Evolutionary conservation across 306 rosid genomes (phyloP), one percentile per base, ranked within the genome.

Genomic region (Herpetospermum pedunculosum): DNA sequence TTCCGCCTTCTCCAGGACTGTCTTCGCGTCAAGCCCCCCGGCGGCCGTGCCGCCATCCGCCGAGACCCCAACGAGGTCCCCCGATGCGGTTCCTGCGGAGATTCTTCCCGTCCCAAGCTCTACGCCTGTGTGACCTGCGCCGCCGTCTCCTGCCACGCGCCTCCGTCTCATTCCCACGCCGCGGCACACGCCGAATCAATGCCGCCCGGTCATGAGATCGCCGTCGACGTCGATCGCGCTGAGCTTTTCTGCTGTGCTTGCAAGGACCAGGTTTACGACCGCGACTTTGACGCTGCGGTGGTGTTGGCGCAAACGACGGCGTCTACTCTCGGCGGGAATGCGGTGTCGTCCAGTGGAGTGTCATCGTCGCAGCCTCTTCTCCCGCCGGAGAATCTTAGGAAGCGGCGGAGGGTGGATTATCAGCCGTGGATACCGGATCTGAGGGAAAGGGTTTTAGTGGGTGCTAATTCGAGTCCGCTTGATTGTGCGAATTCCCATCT

Each of bases 191-290:
- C 90, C 10, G 80, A 69, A 0, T 76, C 82, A 29, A 83, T 82
- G 91, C 79, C 87, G 46, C 85, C 86, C 7, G 98, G 96, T 6
- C 98, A 92, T 74, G 91, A 90, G 90, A 88, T 92, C 87, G 92
- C 98, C 50, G 86, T 92, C 50, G 98, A 92, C 72, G 88, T 92
- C 58, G 96, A 92, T 19, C 98, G 98, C 6, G 98, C 96, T 2
- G 98, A 92, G 86, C 95, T 92, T 30, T 92, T 92, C 83, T 92
- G 98, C 82, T 90, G 98, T 60, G 88, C 87, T 6, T 92, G 98
- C 77, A 67, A 92, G 47, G 98, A 92, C 67, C 98, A 90, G 80
- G 91, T 92, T 15, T 92, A 92, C 82, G 98, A 92, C 74, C 87
- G 96, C 34, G 98, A 92, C 72, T 92, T 92, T 60, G 98, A 92